Evolutionary conservation across 2,329 filamentous ascomycete species (phyloP), one percentile per base, ranked within the genome.

Genomic region (Juglanconis oblonga): DNA sequence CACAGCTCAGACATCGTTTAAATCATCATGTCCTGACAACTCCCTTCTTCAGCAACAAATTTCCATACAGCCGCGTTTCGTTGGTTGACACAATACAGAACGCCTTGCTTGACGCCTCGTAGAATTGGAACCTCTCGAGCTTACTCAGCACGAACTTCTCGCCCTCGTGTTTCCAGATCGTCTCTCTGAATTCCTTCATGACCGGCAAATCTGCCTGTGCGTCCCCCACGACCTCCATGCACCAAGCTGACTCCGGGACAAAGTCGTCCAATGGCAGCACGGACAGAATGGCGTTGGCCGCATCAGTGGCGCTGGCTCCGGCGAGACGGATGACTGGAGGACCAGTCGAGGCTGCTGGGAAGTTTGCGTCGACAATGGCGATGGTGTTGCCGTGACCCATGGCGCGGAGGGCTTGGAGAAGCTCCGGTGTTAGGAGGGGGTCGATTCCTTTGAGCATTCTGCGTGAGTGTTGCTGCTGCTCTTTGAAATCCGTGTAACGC

Each of bases 201-300:
- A 58, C 44, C 1, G 50, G 49, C 17, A 58, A 24, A 17, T 58
- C 56, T 4, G 56, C 56, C 32, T 36, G 17, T 17, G 56, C 49
- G 17, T 52, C 50, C 2, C 56, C 56, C 2, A 58, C 56, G 13
- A 58, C 56, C 13, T 52, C 50, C 56, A 58, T 58, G 42, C 56
- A 58, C 56, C 56, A 53, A 29, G 56, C 56, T 8, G 56, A 36
- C 33, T 58, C 40, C 17, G 40, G 17, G 3, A 58, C 56, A n/a
- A 58, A 58, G 42, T 53, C 50, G 49, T 58, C 56, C 13, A 58
- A 33, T 6, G 56, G 56, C 32, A 58, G 13, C 9, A 58, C 50
- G 5, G 56, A 58, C 50, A 58, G 56, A 42, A 58, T 58, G 4
- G 56, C 56, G 32, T 58, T 44, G 33, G 56, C 56, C n/a, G 56